Base-by-base conservation (phyloP, 2,329 filamentous ascomycete species). In the Pseudogymnoascus sp. region DNA sequence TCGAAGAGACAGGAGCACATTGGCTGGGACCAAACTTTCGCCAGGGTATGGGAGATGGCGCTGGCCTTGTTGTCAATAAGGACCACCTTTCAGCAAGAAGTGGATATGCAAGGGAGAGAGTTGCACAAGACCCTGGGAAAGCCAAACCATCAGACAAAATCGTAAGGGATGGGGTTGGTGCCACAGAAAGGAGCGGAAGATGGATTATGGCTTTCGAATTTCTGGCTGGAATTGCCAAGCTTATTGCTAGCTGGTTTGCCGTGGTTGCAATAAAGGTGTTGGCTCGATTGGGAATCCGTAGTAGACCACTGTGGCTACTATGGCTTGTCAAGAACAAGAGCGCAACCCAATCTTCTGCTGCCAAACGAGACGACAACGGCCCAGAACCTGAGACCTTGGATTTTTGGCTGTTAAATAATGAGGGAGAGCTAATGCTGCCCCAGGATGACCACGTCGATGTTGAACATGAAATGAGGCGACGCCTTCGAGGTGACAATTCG, bases 121-220 rank as follows among this genome's bases (percentile, higher is more conserved):
- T 87, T 58, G 83, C 85, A 1, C 83, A 87, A 67, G 82, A 82
- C 74, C 76, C 9, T 58, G 60, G 35, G 66, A 76, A 74, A n/a
- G 77, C 75, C 45, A 72, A 73, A 52, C 76, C 69, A 39, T 79
- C 79, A 60, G 75, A 79, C 42, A 77, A 77, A 21, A 68, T 69
- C 5, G 65, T 78, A 8, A 76, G 80, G 58, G 83, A 86, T 58
- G 91, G 91, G 0, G 86, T 96, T 13, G 92, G 92, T 4, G 85
- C 91, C 5, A 80, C 88, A 12, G 90, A 94, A 71, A 82, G 90
- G 61, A 89, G 88, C 68, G 87, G 87, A 4, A 82, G 92, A 64
- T 92, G 90, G 89, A 80, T 87, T 63, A 86, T 89, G 76, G 90
- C 81, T 10, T 80, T 85, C 65, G 89, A 89, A 60, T 94, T 96